phyloP scores from a whole-genome alignment of 1,284 basidiomycete species.

The Apiotrichum gracile region DNA sequence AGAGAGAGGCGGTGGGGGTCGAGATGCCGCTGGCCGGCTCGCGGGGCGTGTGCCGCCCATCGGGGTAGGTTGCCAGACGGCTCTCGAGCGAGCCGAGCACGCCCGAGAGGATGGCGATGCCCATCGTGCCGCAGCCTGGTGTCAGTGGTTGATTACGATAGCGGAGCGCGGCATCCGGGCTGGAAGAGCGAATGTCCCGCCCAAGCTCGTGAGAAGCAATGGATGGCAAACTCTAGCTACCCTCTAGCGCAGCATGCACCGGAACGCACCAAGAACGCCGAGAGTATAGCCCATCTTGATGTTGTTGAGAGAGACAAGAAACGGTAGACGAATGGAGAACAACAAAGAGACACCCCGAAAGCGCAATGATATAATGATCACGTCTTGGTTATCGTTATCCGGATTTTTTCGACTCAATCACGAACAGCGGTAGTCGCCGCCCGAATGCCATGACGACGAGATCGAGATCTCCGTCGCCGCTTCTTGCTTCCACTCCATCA shows the following conservation, averaged over 20 bases:
- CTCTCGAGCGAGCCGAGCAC: conserved; percentile 42
- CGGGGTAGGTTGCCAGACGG: conserved; percentile 24
- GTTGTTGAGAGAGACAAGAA: not conserved
- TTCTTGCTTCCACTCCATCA: too few species aligned
- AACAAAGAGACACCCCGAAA: not conserved
- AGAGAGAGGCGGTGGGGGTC: conserved; percentile 56
- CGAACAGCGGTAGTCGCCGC: too few species aligned
- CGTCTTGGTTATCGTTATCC: too few species aligned
- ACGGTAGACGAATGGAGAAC: not conserved
- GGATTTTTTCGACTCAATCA: not conserved
- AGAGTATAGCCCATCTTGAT: conserved; percentile 50
- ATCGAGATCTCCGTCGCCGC: too few species aligned
- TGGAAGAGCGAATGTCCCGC: too few species aligned
- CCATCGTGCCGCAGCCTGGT: conserved; percentile 97
- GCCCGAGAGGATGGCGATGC: conserved; percentile 85
- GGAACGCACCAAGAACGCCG: conserved; percentile 46
- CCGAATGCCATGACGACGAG: too few species aligned
- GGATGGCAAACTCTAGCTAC: too few species aligned
- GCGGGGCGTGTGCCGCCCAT: conserved; percentile 16
- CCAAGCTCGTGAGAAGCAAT: too few species aligned
- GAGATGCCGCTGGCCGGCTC: conserved; percentile 76
- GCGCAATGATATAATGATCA: too few species aligned
- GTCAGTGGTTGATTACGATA: too few species aligned
- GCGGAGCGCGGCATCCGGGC: too few species aligned
- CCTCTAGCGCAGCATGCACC: too few species aligned